Evolutionary conservation across 2,329 filamentous ascomycete species (phyloP), one percentile per base, ranked within the genome.

Genomic region (Tolypocladium sp.): DNA sequence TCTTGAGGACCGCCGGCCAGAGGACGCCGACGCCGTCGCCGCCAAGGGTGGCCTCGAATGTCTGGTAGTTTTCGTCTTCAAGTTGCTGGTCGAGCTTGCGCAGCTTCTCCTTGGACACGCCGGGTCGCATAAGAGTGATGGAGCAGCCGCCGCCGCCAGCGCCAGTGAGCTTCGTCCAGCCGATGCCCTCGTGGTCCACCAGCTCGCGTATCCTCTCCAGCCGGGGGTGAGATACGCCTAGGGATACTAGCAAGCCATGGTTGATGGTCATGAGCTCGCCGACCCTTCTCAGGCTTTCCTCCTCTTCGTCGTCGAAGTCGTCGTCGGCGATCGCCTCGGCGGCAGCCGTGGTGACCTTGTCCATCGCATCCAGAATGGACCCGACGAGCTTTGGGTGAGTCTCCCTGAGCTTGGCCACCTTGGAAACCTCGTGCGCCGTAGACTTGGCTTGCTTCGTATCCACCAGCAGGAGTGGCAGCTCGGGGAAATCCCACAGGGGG

Each of bases 151-250:
- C 95, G 15, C 94, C 95, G 27, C 94, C 94, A 1, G 94, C 94
- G 40, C 94, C 94, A 0, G 94, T 99, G 59, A 99, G 82, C 73
- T 99, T 99, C 15, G 94, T 97, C 92, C 92, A 99, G 37, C 94
- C 94, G 59, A 97, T 89, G 46, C 88, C 89, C 59, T 91, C 84
- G 66, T 94, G 86, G 65, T 99, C 93, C 55, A 96, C 89, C 33
- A 99, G 79, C 74, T 96, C 93, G 62, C 94, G 86, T 66, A 99
- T 87, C 38, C 93, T 86, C 75, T 99, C 94, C 33, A 99, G 81
- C 54, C 92, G 87, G 1, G 94, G 95, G 73, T 99, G 94, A 2
- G 92, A 97, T 35, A 97, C 94, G 9, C 94, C 94, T 3, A 99
- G 79, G 1, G 92, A 88, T n/a, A 91, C 88, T 27, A 99, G 80